phyloP scores from a whole-genome alignment of 352 stramenopile species.

The Phytophthora fragariaefolia region DNA sequence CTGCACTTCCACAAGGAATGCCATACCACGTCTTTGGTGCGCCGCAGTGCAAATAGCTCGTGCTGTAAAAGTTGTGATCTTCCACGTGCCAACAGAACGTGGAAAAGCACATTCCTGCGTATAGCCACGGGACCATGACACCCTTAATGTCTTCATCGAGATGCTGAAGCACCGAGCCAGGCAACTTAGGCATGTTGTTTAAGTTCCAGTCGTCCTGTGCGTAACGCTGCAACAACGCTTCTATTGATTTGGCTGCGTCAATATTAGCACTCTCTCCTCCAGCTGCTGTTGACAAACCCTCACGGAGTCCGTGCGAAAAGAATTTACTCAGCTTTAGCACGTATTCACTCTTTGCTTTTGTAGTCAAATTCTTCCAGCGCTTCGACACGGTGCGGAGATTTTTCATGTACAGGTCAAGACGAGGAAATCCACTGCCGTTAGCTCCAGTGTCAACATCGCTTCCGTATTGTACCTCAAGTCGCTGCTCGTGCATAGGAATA shows the following conservation, averaged over 20 bases:
- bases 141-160: constrained; percentile 98
- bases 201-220: constrained; percentile 96
- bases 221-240: constrained; percentile 78
- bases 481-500: constrained; percentile 74
- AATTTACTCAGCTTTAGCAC: constrained; percentile 50
- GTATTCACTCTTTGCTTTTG: constrained; percentile 36
- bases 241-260: constrained; percentile 40
- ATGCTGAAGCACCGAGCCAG: constrained; percentile 94
- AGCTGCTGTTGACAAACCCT: constrained; percentile 21
- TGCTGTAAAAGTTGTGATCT: constrained; percentile 99
- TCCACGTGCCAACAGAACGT: constrained; percentile 99
- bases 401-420: constrained; percentile 61
- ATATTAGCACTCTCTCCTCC: constrained; percentile 22
- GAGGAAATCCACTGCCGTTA: constrained; percentile 89
- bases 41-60: constrained; percentile 98
- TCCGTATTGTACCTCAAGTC: constrained; percentile 92
- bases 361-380: constrained; percentile 57
- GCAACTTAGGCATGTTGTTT: constrained; percentile 97
- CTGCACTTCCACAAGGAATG: constrained; percentile 91
- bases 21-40: constrained; percentile 99
- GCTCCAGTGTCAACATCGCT: constrained; percentile 91
- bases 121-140: constrained; percentile 99
- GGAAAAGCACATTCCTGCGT: constrained; percentile 98
- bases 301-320: constrained; percentile 63
- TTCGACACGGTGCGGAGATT: constrained; percentile 57